These are phyloP conservation scores for Talaromyces ruber DNA, from an alignment of 495 filamentous ascomycete genomes.

Conservation along the genomic window DNA sequence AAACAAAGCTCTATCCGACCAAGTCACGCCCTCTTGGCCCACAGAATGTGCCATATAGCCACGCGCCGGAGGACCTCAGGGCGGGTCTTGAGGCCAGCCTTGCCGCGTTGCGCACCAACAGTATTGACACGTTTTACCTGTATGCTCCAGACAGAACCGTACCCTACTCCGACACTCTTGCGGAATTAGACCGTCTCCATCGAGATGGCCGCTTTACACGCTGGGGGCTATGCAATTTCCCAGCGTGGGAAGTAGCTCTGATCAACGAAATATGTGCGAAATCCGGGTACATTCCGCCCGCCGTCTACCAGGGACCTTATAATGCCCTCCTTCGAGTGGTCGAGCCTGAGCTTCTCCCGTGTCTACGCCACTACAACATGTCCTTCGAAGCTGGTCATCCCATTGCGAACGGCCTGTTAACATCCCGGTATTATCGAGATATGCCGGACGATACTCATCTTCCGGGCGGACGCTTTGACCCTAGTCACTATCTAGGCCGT, in stretches of 20 bases:
- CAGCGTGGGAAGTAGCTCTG: conserved; percentile 39
- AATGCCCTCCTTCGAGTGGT: conserved; percentile 48
- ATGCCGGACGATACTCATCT: conserved; percentile 18
- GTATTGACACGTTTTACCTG: conserved; percentile 3
- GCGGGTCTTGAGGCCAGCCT: conserved; percentile 11
- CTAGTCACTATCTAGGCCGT: conserved; percentile 25
- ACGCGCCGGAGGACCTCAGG: not conserved
- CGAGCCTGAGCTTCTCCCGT: conserved; percentile 43
- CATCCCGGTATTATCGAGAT: conserved; percentile 16
- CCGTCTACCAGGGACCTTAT: conserved; percentile 56
- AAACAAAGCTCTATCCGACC: conserved; percentile 43
- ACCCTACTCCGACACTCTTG: conserved; percentile 39
- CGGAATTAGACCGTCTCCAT: conserved; percentile 36
- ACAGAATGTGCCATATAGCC: too few relatives aligned
- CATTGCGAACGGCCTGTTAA: conserved; percentile 40
- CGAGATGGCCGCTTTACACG: conserved; percentile 36
- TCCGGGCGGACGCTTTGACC: conserved; percentile 33
- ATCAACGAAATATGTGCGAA: conserved; percentile 38
- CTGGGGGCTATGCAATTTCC: conserved; percentile 42
- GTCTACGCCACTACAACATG: conserved; percentile 43
- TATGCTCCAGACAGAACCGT: conserved; percentile 9
- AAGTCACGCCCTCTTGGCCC: not conserved
- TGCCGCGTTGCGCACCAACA: conserved; percentile 24
- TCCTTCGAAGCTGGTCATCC: conserved; percentile 42
- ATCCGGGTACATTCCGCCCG: conserved; percentile 48